phyloP scores from a whole-genome alignment of 169 alveolate species.

The Cyclospora cayetanensis region DNA sequence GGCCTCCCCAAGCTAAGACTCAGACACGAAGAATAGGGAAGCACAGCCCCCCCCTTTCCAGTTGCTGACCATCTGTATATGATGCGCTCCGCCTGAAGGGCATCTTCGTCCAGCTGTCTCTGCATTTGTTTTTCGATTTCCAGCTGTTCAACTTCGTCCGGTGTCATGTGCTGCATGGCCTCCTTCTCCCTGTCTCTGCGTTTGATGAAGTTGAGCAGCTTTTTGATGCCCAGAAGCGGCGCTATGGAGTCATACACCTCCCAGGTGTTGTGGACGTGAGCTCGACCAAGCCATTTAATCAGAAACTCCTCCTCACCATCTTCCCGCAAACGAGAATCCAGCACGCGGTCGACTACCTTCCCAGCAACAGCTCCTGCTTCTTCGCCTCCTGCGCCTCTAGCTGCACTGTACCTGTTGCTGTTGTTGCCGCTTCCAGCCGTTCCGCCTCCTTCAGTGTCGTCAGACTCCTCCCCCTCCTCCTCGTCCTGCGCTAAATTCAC shows the following conservation, averaged over 20 bases:
- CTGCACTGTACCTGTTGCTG: neutral
- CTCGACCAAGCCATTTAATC: slow-evolving; percentile 90
- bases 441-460: neutral
- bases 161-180: slow-evolving; percentile 85
- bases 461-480: neutral
- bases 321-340: neutral
- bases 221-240: slow-evolving; percentile 83
- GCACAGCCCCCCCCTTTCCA: neutral
- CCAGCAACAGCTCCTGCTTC: neutral
- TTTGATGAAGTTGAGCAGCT: slow-evolving; percentile 87
- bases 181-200: slow-evolving; percentile 81
- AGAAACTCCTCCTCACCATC: slow-evolving; percentile 76
- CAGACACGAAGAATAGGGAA: too few species aligned
- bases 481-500: neutral
- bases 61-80: slow-evolving; percentile 77
- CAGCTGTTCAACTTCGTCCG: slow-evolving; percentile 91
- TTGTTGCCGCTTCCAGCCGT: neutral
- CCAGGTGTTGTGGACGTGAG: slow-evolving; percentile 92
- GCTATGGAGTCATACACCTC: slow-evolving; percentile 85
- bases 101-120: slow-evolving; percentile 90
- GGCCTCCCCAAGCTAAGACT: too few species aligned
- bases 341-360: neutral
- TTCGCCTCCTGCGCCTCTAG: neutral
- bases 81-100: slow-evolving; percentile 89
- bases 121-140: slow-evolving; percentile 88